phyloP scores from a whole-genome alignment of 1,139 yeast species.

The Diutina sp. region DNA sequence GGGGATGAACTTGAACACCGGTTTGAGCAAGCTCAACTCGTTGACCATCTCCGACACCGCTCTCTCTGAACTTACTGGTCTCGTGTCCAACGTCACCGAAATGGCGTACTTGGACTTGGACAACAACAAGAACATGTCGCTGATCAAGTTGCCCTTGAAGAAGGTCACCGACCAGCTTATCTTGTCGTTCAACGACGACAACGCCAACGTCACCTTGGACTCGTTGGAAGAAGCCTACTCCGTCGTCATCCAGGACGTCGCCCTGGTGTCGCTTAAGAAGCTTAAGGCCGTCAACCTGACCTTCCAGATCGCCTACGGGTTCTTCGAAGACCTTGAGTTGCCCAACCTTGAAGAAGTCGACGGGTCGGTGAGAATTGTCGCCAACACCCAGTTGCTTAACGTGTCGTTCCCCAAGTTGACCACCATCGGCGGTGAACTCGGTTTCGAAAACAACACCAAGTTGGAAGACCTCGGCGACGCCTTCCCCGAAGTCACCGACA shows the following conservation, averaged over 20 bases:
- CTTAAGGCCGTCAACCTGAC: conserved; percentile 32
- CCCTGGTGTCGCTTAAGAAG: conserved; percentile 17
- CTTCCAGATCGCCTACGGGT: conserved; percentile 27
- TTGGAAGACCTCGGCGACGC: conserved; percentile 20
- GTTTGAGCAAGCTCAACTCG: conserved; percentile 20
- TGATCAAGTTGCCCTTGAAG: conserved; percentile 23
- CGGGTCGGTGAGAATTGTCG: conserved; percentile 28
- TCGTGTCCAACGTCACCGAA: conserved; percentile 17
- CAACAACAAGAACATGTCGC: conserved; percentile 32
- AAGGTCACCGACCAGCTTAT: conserved; percentile 24
- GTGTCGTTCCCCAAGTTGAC: conserved; percentile 17
- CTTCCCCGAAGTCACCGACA: conserved; percentile 18
- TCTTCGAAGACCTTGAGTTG: conserved; percentile 20
- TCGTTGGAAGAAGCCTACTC: conserved; percentile 29
- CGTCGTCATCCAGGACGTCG: conserved; percentile 32
- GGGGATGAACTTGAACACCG: conserved; percentile 22
- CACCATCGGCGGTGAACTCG: conserved; percentile 31
- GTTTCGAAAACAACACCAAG: conserved; percentile 29
- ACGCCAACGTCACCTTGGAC: conserved; percentile 25
- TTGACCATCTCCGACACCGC: conserved; percentile 34
- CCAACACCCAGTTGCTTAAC: conserved; percentile 27
- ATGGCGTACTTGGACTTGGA: conserved; percentile 27
- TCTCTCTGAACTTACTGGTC: conserved; percentile 23
- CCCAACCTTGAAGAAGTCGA: conserved; percentile 22
- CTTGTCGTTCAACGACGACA: conserved; percentile 31